phyloP scores from a whole-genome alignment of 176 grass and related monocot species.

The Triticum monococcum region DNA sequence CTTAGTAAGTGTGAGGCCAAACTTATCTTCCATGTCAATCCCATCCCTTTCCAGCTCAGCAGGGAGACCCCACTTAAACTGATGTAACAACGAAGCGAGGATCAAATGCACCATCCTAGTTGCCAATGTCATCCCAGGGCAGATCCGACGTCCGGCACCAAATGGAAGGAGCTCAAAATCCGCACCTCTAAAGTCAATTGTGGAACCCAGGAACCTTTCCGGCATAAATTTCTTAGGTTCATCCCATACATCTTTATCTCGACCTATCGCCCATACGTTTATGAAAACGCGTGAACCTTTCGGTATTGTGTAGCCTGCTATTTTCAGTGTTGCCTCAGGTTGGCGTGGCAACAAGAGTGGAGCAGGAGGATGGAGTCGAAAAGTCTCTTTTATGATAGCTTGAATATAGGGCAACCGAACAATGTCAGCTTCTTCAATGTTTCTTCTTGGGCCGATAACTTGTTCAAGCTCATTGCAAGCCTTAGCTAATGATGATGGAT shows the following conservation, averaged over 20 bases:
- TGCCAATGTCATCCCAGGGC: constrained; percentile 48
- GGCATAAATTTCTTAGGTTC: constrained; percentile 38
- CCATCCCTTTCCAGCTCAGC: neutral
- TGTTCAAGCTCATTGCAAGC: constrained; percentile 22
- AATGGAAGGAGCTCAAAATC: constrained; percentile 48
- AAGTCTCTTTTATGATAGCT: constrained; percentile 46
- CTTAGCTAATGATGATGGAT: constrained; percentile 28
- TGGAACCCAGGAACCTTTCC: constrained; percentile 30
- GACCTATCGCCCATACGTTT: constrained; percentile 33
- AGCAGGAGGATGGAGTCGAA: constrained; percentile 40
- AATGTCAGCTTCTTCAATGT: constrained; percentile 40
- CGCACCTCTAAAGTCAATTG: neutral
- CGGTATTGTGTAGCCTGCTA: constrained; percentile 29
- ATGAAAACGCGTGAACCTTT: constrained; percentile 25
- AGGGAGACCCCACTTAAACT: constrained; percentile 36
- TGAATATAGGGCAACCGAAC: constrained; percentile 40
- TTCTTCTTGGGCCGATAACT: constrained; percentile 13
- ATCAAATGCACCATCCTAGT: constrained; percentile 40
- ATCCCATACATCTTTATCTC: constrained; percentile 23
- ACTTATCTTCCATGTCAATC: constrained; percentile 49
- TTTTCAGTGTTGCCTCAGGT: neutral
- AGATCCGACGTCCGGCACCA: constrained; percentile 35
- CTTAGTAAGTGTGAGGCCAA: constrained; percentile 26
- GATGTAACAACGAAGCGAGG: constrained; percentile 29
- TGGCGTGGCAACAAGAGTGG: constrained; percentile 37